Conservation (phyloP, 2,329 filamentous ascomycete genomes). For the Alternaria burnsii region DNA sequence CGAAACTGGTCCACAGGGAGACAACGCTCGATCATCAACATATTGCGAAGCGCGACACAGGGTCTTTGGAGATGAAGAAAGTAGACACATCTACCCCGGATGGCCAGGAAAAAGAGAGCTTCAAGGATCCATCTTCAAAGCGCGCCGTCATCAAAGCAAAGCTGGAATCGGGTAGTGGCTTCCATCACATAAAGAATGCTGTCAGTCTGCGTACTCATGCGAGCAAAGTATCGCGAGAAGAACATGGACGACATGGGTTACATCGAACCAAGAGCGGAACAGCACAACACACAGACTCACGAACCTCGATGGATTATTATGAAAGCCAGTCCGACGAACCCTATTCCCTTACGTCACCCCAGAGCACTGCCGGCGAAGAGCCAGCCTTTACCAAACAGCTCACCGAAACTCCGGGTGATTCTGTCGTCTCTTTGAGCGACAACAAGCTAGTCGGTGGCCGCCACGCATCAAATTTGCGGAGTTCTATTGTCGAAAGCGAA, state of each 20-base stretch:
- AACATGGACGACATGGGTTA: conserved; percentile 36
- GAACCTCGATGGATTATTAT: conserved; percentile 16
- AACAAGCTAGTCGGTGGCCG: conserved; percentile 30
- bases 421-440: conserved; percentile 31
- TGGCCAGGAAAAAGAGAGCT: conserved; percentile 58
- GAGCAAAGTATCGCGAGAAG: conserved; percentile 50
- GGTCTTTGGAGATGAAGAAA: conserved; percentile 42
- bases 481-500: conserved; percentile 29
- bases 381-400: conserved; percentile 45
- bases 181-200: conserved; percentile 86
- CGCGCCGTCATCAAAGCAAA: conserved; percentile 76
- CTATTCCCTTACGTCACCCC: conserved; percentile 22
- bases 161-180: conserved; percentile 80
- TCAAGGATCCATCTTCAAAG: conserved; percentile 66
- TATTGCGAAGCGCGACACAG: conserved; percentile 40
- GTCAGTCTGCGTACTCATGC: conserved; percentile 66
- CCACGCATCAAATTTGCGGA: conserved; percentile 24
- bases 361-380: conserved; percentile 28
- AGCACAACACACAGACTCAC: conserved; percentile 19
- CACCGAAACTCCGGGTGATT: conserved; percentile 47
- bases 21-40: conserved; percentile 49
- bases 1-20: conserved; percentile 61
- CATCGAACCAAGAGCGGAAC: conserved; percentile 33
- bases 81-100: conserved; percentile 31
- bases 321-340: conserved; percentile 20